Conservation (phyloP, 2,329 filamentous ascomycete genomes). For the Sporothrix phasma region DNA sequence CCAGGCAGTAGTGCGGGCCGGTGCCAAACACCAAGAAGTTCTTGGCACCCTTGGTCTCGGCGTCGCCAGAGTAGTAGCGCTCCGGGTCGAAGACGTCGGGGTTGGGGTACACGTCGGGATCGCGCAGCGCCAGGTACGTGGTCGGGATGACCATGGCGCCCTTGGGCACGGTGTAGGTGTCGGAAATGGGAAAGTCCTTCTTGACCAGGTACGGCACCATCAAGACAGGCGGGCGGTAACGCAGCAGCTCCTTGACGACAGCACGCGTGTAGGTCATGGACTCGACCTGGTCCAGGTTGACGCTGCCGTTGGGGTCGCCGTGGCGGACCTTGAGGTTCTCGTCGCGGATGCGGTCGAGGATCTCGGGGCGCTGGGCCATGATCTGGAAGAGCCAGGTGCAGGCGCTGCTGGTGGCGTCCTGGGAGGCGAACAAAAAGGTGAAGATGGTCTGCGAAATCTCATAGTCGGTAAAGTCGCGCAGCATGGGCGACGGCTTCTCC, state of each 20-base stretch:
- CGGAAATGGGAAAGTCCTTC: conserved; percentile 86
- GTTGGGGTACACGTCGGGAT: conserved; percentile 83
- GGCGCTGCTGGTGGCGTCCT: conserved; percentile 91
- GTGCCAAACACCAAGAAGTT: conserved; percentile 96
- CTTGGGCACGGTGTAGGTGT: conserved; percentile 85
- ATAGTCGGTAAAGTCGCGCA: conserved; percentile 80
- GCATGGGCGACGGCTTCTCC: conserved; percentile 71
- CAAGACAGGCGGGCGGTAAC: conserved; percentile 90
- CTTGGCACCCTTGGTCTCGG: conserved; percentile 76
- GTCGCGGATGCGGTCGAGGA: conserved; percentile 80
- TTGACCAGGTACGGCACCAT: conserved; percentile 95
- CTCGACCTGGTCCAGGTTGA: conserved; percentile 81
- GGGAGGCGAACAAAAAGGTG: conserved; percentile 93
- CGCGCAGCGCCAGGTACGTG: conserved; percentile 81
- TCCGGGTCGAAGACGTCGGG: conserved; percentile 86
- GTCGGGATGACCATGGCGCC: conserved; percentile 92
- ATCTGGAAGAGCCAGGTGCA: conserved; percentile 93
- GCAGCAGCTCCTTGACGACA: conserved; percentile 80
- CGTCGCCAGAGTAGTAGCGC: conserved; percentile 81
- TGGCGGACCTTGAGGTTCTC: conserved; percentile 74
- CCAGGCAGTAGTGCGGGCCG: conserved; percentile 92
- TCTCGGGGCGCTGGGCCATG: conserved; percentile 85
- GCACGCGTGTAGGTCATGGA: conserved; percentile 83
- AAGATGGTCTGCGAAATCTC: conserved; percentile 92
- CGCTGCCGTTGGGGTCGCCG: conserved; percentile 58